Evolutionary conservation across 73 alveolate species (phyloP), one percentile per base, ranked within the genome.

Genomic region (Paramecium bursaria): DNA sequence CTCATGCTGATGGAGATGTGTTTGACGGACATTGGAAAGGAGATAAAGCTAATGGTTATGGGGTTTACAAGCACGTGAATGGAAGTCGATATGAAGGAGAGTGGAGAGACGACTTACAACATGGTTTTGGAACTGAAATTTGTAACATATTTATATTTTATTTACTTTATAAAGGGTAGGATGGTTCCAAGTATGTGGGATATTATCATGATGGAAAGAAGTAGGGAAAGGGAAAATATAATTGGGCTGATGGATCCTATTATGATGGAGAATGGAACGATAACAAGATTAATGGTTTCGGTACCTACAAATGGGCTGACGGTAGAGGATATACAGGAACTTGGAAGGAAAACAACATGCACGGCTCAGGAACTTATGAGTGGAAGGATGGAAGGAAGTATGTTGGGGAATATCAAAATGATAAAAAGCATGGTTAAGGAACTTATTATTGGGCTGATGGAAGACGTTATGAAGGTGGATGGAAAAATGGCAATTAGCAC

Each of bases 231-330:
- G 91, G 91, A 9, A 53, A 33, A 17, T 89, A 89, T 49, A 61
- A 75, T 35, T 89, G 95, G 95, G 73, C 89, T 4, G 95, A 88
- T 51, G 93, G 96, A 27, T 82, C 94, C 13, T 42, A 73, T 48
- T 91, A 91, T 85, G 96, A 91, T 52, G 96, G 96, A 27, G 94
- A 91, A 85, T 91, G 93, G 93, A 86, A 89, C 35, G 85, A 73
- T 47, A 88, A 91, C 86, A 80, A 85, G 50, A 75, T 75, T 0
- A 50, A 61, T 51, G 88, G 88, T 2, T 35, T 42, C 19, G 95
- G 95, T n/a, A 88, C 75, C 31, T 90, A 90, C 27, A 73, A 60
- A 74, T 93, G 98, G 95, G 61, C 90, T n/a, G 98, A 93, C 88
- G 94, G 95, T 42, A 57, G 94, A 21, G 51, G 54, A 54, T 93